Percentiles rank a stretch among this genome's conserved stretches.
Evolutionary conservation across 2,329 filamentous ascomycete species (phyloP).

Genomic region (Chaetomium sp.): DNA sequence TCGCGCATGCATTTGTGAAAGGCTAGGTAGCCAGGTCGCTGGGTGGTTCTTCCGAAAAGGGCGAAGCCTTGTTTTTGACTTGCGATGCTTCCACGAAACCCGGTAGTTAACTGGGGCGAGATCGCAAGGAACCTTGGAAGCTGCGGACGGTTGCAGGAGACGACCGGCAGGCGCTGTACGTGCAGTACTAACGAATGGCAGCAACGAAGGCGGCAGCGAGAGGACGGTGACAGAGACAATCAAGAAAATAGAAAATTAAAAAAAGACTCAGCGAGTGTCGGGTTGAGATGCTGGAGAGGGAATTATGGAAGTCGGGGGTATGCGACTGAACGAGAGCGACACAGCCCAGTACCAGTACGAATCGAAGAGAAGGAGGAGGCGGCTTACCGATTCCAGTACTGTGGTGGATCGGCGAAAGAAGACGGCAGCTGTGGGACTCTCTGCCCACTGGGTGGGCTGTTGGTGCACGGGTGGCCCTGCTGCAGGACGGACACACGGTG

Average conservation of each 20-base stretch:
- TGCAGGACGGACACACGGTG: slow-evolving; percentile 21
- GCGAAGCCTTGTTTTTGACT: not conserved
- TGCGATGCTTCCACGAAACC: not conserved
- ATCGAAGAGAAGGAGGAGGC: slow-evolving; percentile 11
- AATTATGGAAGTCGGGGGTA: slow-evolving; percentile 22
- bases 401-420: slow-evolving; percentile 28
- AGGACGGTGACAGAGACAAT: slow-evolving; percentile 3
- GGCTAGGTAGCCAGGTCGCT: slow-evolving; percentile 10
- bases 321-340: not conserved
- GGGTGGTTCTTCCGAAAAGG: slow-evolving; percentile 12
- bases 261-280: slow-evolving; percentile 28
- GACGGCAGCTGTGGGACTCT: slow-evolving; percentile 15
- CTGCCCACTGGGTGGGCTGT: slow-evolving; percentile 8
- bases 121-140: slow-evolving; percentile 29
- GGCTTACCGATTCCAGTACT: slow-evolving; percentile 20
- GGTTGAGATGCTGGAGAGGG: slow-evolving; percentile 22
- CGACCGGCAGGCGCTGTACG: slow-evolving; percentile 2
- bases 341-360: not conserved
- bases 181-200: slow-evolving; percentile 28
- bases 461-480: slow-evolving; percentile 25
- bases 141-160: slow-evolving; percentile 13
- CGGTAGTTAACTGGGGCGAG: not conserved
- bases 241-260: slow-evolving; percentile 11
- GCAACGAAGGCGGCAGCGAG: slow-evolving; percentile 25
- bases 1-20: slow-evolving; percentile 20